A percentile compares a stretch with the other conserved stretches of the same genome.
Evolutionary conservation across 768 basidiomycete species (phyloP).

Genomic region (Lyophyllum shimeji): DNA sequence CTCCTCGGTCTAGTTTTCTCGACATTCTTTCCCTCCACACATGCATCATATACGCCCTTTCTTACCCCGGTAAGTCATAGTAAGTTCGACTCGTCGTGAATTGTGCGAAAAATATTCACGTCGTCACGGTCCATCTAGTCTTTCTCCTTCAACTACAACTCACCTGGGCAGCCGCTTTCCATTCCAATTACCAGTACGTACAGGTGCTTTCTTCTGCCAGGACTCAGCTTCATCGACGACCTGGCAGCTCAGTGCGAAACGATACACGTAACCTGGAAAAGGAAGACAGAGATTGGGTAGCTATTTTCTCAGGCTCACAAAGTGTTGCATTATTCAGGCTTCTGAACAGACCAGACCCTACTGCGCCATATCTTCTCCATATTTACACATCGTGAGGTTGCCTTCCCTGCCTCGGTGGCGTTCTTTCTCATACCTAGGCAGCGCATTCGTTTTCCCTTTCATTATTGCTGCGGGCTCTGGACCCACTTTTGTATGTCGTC

Average conservation of each 20-base stretch:
- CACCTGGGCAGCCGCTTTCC: constrained; percentile 32
- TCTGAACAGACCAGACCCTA: constrained; percentile 48
- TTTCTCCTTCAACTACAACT: constrained; percentile 45
- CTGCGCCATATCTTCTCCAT: constrained; percentile 58
- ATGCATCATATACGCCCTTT: constrained; percentile 12
- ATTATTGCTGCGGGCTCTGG: constrained; percentile 47
- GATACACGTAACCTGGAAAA: constrained; percentile 41
- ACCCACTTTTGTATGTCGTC: constrained; percentile 44
- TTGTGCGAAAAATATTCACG: neutral
- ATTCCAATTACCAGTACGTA: constrained; percentile 38
- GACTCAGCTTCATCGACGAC: neutral
- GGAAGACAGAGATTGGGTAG: constrained; percentile 41
- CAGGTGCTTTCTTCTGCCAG: neutral
- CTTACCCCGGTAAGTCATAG: constrained; percentile 13
- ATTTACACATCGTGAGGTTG: constrained; percentile 58
- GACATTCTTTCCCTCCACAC: constrained; percentile 1
- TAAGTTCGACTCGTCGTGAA: neutral
- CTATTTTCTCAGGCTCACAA: constrained; percentile 1
- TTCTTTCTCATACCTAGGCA: constrained; percentile 17
- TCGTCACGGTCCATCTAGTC: constrained; percentile 26
- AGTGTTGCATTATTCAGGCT: constrained; percentile 6
- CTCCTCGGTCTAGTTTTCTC: neutral
- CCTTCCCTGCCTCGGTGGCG: neutral
- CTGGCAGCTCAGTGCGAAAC: constrained; percentile 42
- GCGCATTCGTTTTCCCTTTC: constrained; percentile 51